phyloP scores from a whole-genome alignment of 192 early-diverging fungal species.

The Coemansia aciculifera region DNA sequence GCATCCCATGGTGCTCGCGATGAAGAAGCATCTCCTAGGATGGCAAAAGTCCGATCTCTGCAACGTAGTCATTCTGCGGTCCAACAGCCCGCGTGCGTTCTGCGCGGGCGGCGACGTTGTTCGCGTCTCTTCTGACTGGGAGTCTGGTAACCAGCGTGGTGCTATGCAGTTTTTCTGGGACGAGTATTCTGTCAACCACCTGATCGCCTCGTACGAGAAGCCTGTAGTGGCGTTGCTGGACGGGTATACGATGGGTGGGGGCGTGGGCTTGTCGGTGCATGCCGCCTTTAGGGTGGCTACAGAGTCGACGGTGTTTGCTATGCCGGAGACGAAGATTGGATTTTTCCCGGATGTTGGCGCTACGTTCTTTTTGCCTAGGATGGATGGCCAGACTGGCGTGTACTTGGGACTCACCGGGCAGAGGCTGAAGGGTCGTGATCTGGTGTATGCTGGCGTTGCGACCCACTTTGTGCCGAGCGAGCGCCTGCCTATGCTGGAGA shows the following conservation, averaged over 20 bases:
- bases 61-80: conserved; percentile 85
- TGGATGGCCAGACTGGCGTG: conserved; percentile 93
- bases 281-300: conserved; percentile 95
- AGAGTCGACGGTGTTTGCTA: conserved; percentile 92
- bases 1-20: conserved; percentile 78
- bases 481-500: conserved; percentile 75
- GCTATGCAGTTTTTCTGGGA: conserved; percentile 84
- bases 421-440: conserved; percentile 77
- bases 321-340: conserved; percentile 97
- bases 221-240: conserved; percentile 88
- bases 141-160: conserved; percentile 24
- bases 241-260: conserved; percentile 95
- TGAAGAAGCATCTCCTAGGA: conserved; percentile 77
- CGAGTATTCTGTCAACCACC: conserved; percentile 92
- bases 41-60: conserved; percentile 87
- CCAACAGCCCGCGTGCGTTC: conserved; percentile 73
- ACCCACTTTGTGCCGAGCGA: conserved; percentile 94
- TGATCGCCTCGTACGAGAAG: conserved; percentile 83
- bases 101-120: conserved; percentile 90
- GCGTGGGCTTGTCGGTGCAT: conserved; percentile 93
- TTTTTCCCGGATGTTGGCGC: conserved; percentile 97
- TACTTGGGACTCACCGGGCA: conserved; percentile 90
- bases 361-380: conserved; percentile 88
- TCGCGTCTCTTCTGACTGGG: conserved; percentile 55
- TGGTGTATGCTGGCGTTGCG: conserved; percentile 91